Conservation (phyloP, 2,329 filamentous ascomycete species). For the Xylaria polymorpha region DNA sequence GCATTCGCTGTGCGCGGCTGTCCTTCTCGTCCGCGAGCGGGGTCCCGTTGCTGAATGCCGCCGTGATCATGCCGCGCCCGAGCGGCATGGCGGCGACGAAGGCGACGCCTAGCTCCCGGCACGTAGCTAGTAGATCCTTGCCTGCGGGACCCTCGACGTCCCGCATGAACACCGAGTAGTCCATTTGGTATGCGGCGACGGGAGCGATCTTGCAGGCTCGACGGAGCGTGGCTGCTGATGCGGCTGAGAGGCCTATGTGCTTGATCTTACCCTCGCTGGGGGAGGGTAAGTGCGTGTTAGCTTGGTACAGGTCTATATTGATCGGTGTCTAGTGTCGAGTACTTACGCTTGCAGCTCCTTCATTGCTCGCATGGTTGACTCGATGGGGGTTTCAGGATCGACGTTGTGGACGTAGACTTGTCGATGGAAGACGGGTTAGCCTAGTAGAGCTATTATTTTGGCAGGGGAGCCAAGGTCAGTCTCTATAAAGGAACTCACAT, state of each 20-base stretch:
- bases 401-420: neutral
- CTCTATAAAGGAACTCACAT: neutral
- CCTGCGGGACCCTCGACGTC: neutral
- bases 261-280: conserved; percentile 1
- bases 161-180: conserved; percentile 1
- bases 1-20: neutral
- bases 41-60: neutral
- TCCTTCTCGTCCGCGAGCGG: neutral
- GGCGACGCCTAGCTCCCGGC: conserved; percentile 60
- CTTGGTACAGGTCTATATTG: neutral
- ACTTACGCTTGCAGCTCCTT: conserved; percentile 54
- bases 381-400: conserved; percentile 1
- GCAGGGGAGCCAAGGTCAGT: neutral
- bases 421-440: neutral
- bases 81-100: conserved; percentile 57
- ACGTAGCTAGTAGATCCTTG: conserved; percentile 53
- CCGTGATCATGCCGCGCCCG: conserved; percentile 54
- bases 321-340: conserved; percentile 41
- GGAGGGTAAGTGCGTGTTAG: neutral
- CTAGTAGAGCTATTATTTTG: neutral
- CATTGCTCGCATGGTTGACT: conserved; percentile 43
- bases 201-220: neutral
- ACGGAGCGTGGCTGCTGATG: neutral
- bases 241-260: conserved; percentile 2
- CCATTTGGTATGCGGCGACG: neutral